Conservation (phyloP, 2,329 filamentous ascomycete species). For the Aspergillus fischeri region DNA sequence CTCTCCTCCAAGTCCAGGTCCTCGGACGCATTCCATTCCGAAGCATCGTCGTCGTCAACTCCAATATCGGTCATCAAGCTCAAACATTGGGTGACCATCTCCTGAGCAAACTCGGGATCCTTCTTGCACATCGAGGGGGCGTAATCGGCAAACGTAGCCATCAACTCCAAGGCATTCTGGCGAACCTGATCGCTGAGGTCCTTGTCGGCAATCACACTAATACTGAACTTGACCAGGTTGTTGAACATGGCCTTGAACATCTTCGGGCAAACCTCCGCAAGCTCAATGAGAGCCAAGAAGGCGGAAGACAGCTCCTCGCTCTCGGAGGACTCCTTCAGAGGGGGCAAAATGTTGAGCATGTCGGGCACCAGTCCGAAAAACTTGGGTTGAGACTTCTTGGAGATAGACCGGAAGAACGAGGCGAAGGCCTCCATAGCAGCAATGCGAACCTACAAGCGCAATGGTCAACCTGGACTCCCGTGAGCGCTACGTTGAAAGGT, state of each 20-base stretch:
- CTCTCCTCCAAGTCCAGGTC: slow-evolving; percentile 96
- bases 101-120: slow-evolving; percentile 81
- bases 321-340: slow-evolving; percentile 86
- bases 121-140: slow-evolving; percentile 93
- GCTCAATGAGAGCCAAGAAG: slow-evolving; percentile 83
- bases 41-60: slow-evolving; percentile 86
- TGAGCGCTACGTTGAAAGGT: not conserved
- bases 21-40: slow-evolving; percentile 89
- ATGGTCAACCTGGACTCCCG: slow-evolving; percentile 12
- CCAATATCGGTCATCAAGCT: slow-evolving; percentile 98
- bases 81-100: slow-evolving; percentile 98
- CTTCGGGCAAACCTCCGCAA: slow-evolving; percentile 89
- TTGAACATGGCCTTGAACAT: slow-evolving; percentile 98
- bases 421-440: slow-evolving; percentile 96
- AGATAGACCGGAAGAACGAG: slow-evolving; percentile 87
- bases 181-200: slow-evolving; percentile 84
- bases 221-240: slow-evolving; percentile 85
- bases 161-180: slow-evolving; percentile 92
- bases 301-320: slow-evolving; percentile 89
- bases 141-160: slow-evolving; percentile 97
- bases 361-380: slow-evolving; percentile 85
- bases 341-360: slow-evolving; percentile 88
- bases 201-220: slow-evolving; percentile 93
- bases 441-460: slow-evolving; percentile 67
- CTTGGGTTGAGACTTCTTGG: slow-evolving; percentile 81